A percentile compares a stretch with the other conserved stretches of the same genome.
Conservation (phyloP, 1,284 basidiomycete genomes). For the Ustilago bromivora region DNA sequence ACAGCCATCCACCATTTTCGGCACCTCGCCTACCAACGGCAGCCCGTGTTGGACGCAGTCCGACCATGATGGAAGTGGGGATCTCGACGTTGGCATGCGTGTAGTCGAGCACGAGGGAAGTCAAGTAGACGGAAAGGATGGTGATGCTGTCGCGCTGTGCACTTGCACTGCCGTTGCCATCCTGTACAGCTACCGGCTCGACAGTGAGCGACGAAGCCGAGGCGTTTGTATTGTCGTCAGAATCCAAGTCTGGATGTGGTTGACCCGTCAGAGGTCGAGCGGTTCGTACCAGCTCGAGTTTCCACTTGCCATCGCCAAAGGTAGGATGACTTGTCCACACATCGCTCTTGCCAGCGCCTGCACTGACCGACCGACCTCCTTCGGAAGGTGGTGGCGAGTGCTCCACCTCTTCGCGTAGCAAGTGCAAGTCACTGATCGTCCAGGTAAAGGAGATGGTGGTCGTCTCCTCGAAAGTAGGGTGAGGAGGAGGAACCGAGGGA, state of each 20-base stretch:
- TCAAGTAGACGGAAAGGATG: conserved; percentile 59
- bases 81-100: conserved; percentile 47
- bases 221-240: not conserved
- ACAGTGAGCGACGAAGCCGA: not conserved
- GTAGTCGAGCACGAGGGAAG: conserved; percentile 56
- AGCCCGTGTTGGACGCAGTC: conserved; percentile 37
- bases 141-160: conserved; percentile 31
- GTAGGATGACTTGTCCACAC: conserved; percentile 64
- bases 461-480: conserved; percentile 58
- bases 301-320: conserved; percentile 68
- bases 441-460: conserved; percentile 60
- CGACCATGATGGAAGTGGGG: conserved; percentile 58
- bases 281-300: conserved; percentile 62
- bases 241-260: not conserved
- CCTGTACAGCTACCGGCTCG: conserved; percentile 9
- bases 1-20: conserved; percentile 42
- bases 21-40: conserved; percentile 24
- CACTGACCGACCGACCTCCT: conserved; percentile 59
- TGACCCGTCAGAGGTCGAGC: conserved; percentile 14
- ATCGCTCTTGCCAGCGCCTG: conserved; percentile 61
- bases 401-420: conserved; percentile 63
- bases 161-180: not conserved
- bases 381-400: conserved; percentile 46
- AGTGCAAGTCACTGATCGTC: conserved; percentile 55
- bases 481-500: conserved; percentile 15